Base-by-base conservation (phyloP, 225 moss, liverwort and hornwort genomes). In the Polytrichum commune region DNA sequence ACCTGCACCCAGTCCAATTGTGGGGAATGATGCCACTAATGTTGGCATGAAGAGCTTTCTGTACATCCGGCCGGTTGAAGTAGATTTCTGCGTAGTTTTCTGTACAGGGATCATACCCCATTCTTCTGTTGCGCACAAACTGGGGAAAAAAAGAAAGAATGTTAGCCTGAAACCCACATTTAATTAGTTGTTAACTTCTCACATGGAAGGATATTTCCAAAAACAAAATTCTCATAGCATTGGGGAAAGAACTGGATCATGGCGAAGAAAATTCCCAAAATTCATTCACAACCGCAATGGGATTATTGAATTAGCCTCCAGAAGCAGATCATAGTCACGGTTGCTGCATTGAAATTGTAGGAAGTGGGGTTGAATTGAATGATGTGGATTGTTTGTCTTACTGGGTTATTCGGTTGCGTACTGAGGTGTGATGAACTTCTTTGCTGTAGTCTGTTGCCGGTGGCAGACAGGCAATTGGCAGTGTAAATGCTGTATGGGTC, bases 31-130 rank as follows among this genome's bases (percentile, higher is more conserved):
- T 28, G 19, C 88, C 88, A 72, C 84, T 89, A 54, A 77, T 65
- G 61, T 89, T 89, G 67, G 78, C 88, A 75, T 89, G 88, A 1
- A 89, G 72, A 38, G 88, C 88, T 69, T 74, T 80, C 69, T 89
- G 88, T 54, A 89, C 88, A 27, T 85, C 85, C 28, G 85, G 88
- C 26, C 88, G 80, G 66, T 85, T 89, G 78, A 82, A 89, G 63
- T 89, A 85, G 27, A 60, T 61, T 54, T 82, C 83, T 23, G 76
- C 76, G 65, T 85, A 80, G 26, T 70, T 73, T 66, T 74, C 80
- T 60, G 65, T 19, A 33, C 88, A 89, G 23, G 88, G 88, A 56
- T 89, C 88, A 58, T 85, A 89, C 64, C 86, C 86, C 58, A 62
- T 60, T 62, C 62, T 68, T 62, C 70, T 65, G 23, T 60, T 65